Base-by-base conservation (phyloP, 2,329 filamentous ascomycete species). In the Cordyceps tenuipes region DNA sequence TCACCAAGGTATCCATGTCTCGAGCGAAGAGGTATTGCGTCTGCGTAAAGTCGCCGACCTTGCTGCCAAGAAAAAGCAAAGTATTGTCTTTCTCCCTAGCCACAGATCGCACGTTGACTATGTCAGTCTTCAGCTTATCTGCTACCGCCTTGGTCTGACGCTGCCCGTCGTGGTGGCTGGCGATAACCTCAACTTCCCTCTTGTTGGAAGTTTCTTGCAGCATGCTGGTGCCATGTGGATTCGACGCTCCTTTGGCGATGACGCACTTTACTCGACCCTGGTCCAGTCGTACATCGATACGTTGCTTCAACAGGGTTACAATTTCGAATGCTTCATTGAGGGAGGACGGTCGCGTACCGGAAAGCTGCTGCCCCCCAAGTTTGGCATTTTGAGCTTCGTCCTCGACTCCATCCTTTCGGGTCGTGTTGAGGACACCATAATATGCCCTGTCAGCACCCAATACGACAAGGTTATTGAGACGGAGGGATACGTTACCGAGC, bases 391-490 rank as follows among this genome's bases (percentile, higher is more conserved):
- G 31, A 90, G 85, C 68, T 99, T 97, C 67, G 83, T 97, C 44
- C 77, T 99, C 19, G 94, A 99, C 66, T 95, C 91, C 66, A 80
- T 99, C 15, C 76, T 97, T 6, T 95, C 90, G 0, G 91, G 92
- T 0, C 83, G 92, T 7, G 91, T 96, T 0, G 80, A 95, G 51
- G 94, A 99, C 72, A 87, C 91, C 36, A 89, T 97, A 47, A 91
- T 99, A 57, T 96, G 93, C 66, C 94, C 94, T 0, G 94, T 99
- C 50, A 95, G 90, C 72, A 97, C 92, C 0, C 94, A 99, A 71
- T 99, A 99, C 70, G 94, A 99, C 78, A 99, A 97, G 70, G 94
- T 99, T 60, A 95, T 99, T 62, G 94, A 99, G 73, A 96, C 95
- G 0, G 91, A 96, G 73, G 94, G 91, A 5, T 99, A 99, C 69